These are phyloP conservation scores for Aspergillus niger DNA, from an alignment of 2,329 filamentous ascomycete genomes.

Conservation along the genomic window DNA sequence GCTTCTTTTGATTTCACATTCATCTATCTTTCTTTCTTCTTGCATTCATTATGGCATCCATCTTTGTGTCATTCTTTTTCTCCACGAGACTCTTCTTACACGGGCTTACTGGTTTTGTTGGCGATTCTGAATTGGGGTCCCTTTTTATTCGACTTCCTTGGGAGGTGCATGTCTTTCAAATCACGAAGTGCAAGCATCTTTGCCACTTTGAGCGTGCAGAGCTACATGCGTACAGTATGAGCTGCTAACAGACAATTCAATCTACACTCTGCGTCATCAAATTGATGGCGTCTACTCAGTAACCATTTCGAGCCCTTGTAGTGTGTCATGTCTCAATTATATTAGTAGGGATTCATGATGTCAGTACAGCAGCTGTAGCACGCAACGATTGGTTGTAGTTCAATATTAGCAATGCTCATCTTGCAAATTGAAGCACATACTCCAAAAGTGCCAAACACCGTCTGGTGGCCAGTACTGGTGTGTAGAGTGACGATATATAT, in stretches of 20 bases:
- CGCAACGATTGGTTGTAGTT: too few relatives aligned
- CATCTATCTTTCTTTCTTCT: conserved; percentile 12
- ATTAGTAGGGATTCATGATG: too few relatives aligned
- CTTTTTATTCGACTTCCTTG: conserved; percentile 6
- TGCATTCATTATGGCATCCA: conserved; percentile 13
- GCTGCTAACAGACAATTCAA: conserved; percentile 15
- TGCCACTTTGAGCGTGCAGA: background rate
- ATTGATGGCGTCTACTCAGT: background rate
- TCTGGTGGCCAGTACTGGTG: too few relatives aligned
- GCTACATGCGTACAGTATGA: conserved; percentile 4
- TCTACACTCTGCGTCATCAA: conserved; percentile 19
- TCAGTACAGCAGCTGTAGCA: too few relatives aligned
- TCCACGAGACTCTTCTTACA: conserved; percentile 7
- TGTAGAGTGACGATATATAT: background rate
- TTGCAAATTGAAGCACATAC: too few relatives aligned
- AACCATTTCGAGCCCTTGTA: background rate
- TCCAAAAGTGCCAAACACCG: too few relatives aligned
- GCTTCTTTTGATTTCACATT: conserved; percentile 14
- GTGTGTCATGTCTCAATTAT: too few relatives aligned
- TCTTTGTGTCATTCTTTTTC: conserved; percentile 14
- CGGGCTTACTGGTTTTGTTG: conserved; percentile 10
- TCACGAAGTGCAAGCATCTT: conserved; percentile 7
- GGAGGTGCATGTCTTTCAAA: conserved; percentile 15
- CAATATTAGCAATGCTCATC: too few relatives aligned
- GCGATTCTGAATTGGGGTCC: conserved; percentile 6